Base-by-base conservation (phyloP, 305 asterid genomes). In the Fraxinus platypoda region DNA sequence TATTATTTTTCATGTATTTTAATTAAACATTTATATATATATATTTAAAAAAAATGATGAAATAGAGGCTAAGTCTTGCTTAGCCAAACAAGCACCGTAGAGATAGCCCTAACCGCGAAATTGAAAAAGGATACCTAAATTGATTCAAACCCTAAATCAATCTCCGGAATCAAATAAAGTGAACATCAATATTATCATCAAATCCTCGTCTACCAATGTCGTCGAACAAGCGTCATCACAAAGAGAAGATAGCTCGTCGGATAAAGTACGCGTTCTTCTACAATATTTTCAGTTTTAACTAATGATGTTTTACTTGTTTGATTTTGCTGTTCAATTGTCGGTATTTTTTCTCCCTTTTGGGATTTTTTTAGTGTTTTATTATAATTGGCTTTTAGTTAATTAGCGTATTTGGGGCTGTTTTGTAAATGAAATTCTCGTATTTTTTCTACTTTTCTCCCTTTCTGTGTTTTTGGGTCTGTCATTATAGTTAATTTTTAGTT, bases 201-300 rank as follows among this genome's bases (percentile, higher is more conserved):
- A 30, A 30, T 31, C 34, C 73, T 35, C 54, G 71, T 64, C 74
- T 82, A 38, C 72, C 59, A 70, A 91, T 90, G 94, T 90, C 97
- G 84, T 71, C 97, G 82, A 28, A 83, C 68, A 93, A 93, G 91
- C 92, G 93, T 17, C 88, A 83, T 86, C 81, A 88, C 87, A 93
- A 91, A 89, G 97, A 93, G 76, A 93, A 87, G 84, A 81, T 84
- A 79, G 76, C 87, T 73, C 97, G 97, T 72, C 93, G 94, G 80
- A 87, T 77, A 81, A 83, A 89, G 95, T 92, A 81, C 77, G 93
- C 77, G 31, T 80, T 80, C n/a, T n/a, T 79, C 66, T 23, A 41
- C 28, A 34, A 52, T 23, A 7, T 12, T 41, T 62, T 77, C 77
- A 23, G 70, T 80, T 62, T 28, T 70, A 11, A 66, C 77, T 57